Percentiles rank a stretch among this genome's conserved stretches.
Conservation (phyloP, 2,329 filamentous ascomycete species). For the Xylariaceae sp. region DNA sequence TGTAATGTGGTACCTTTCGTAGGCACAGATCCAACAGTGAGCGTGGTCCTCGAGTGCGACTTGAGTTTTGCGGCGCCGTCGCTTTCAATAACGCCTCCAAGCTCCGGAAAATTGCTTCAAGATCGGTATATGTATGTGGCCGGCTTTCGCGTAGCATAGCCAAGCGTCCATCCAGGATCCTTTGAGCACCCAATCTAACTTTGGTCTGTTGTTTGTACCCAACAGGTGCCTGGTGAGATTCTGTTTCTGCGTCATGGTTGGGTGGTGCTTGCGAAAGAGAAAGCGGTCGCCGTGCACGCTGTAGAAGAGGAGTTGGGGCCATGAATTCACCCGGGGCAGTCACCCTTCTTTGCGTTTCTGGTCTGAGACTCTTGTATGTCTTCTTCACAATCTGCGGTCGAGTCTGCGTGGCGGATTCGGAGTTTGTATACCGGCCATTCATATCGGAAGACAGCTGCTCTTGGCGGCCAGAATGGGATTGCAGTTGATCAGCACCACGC, state of each 20-base stretch:
- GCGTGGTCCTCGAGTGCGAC: constrained; percentile 27
- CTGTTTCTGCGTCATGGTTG: neutral
- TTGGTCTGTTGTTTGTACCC: constrained; percentile 13
- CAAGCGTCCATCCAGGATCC: constrained; percentile 34
- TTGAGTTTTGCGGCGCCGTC: constrained; percentile 25
- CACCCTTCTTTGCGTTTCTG: constrained; percentile 8
- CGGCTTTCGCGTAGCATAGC: constrained; percentile 30
- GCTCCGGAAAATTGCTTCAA: constrained; percentile 43
- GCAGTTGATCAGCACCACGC: constrained; percentile 9
- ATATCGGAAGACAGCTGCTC: neutral
- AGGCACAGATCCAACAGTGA: constrained; percentile 49
- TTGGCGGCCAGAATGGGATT: neutral
- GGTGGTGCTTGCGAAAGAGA: constrained; percentile 20
- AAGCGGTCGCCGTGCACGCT: constrained; percentile 26
- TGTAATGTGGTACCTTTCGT: constrained; percentile 44
- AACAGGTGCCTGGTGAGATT: constrained; percentile 1
- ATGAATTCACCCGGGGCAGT: constrained; percentile 23
- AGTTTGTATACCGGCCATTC: neutral
- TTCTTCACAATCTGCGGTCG: constrained; percentile 11
- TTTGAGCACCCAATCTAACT: constrained; percentile 8
- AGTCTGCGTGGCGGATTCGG: constrained; percentile 1
- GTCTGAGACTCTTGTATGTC: constrained; percentile 15
- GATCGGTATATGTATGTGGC: constrained; percentile 33
- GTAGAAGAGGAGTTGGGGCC: constrained; percentile 27
- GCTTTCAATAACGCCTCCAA: constrained; percentile 43